Conservation (phyloP, 257 asterid species). For the Solanum arcanum region DNA sequence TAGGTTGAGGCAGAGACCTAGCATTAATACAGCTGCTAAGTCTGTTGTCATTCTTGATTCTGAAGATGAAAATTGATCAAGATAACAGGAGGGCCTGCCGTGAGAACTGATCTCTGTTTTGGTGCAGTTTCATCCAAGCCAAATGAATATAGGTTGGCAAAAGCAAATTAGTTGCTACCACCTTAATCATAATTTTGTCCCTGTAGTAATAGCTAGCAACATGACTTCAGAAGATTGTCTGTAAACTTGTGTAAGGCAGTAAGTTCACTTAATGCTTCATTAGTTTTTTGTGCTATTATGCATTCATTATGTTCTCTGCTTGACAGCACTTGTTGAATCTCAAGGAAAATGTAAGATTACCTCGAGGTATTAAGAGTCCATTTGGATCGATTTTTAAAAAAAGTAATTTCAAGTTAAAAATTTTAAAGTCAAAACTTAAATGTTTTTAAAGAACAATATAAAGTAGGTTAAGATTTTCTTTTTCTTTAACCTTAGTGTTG, state of each 20-base stretch:
- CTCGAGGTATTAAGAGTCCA: neutral
- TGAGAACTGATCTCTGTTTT: neutral
- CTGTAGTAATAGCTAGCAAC: neutral
- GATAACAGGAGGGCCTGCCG: neutral
- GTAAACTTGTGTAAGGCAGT: neutral
- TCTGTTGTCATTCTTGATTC: slow-evolving; percentile 41
- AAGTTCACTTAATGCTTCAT: neutral
- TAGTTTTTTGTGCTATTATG: neutral
- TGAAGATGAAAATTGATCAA: slow-evolving; percentile 37
- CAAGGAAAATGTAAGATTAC: neutral
- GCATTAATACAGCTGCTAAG: slow-evolving; percentile 38
- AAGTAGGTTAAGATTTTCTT: too few species aligned
- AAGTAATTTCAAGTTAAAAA: too few species aligned
- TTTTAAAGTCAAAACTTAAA: too few species aligned
- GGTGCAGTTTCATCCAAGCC: neutral
- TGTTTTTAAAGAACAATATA: too few species aligned
- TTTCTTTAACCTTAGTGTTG: neutral
- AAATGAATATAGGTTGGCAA: neutral
- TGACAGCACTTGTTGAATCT: neutral
- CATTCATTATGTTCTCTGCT: neutral
- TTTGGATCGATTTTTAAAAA: too few species aligned
- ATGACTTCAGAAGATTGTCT: neutral
- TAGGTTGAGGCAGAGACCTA: slow-evolving; percentile 51
- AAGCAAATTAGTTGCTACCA: neutral
- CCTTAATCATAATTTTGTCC: neutral